Conservation (phyloP, 129 eudicot genomes). For the Glebionis coronaria region DNA sequence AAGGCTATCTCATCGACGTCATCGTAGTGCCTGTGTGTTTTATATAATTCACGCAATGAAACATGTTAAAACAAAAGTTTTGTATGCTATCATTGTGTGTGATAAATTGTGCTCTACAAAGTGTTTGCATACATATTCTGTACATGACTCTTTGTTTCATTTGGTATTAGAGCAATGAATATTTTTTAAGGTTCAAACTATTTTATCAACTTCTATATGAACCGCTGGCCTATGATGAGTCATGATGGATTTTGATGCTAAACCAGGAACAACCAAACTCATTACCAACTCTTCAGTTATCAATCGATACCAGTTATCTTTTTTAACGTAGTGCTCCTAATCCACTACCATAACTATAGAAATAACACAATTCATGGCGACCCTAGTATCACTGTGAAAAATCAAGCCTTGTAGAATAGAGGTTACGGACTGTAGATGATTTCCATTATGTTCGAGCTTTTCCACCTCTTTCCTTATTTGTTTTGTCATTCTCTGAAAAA, state of each 20-base stretch:
- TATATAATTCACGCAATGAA: neutral
- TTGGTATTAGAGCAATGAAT: neutral
- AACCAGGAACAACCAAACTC: no score
- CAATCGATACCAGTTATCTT: conserved; percentile 65
- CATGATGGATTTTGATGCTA: no score
- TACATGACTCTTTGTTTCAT: conserved; percentile 4
- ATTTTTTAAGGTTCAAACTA: conserved; percentile 8
- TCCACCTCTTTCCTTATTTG: conserved; percentile 30
- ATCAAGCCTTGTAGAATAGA: no score
- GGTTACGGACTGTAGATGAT: conserved; percentile 44
- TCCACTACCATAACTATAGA: conserved; percentile 54
- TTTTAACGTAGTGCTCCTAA: conserved; percentile 48
- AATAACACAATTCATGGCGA: conserved; percentile 60
- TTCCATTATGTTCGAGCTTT: conserved; percentile 31
- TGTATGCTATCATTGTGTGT: neutral
- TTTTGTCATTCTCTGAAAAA: conserved; percentile 50
- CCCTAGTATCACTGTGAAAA: no score
- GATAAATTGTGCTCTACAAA: neutral
- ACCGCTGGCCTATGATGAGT: no score
- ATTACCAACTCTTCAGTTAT: no score
- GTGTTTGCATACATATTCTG: conserved; percentile 11
- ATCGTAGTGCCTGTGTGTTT: neutral
- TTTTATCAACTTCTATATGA: conserved; percentile 42
- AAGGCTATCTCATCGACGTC: neutral
- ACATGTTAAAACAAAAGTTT: neutral